Percentiles rank a stretch among this genome's conserved stretches.
Evolutionary conservation across 495 filamentous ascomycete genomes (phyloP).

Genomic region (Halenospora varia): DNA sequence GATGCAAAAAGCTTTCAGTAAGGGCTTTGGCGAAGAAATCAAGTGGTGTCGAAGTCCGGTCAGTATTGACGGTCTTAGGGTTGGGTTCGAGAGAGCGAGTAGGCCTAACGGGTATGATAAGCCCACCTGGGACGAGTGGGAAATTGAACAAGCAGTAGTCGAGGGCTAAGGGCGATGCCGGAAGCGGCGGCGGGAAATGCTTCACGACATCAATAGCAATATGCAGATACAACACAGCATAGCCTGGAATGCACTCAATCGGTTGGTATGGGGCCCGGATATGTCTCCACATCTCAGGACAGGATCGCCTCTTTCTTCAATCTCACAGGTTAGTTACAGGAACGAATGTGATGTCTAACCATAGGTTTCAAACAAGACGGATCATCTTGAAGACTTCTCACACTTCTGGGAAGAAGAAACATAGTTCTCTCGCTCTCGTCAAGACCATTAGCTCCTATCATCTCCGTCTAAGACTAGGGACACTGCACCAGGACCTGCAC

Average conservation of each 20-base stretch:
- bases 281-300: not conserved
- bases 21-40: conserved; percentile 42
- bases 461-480: not conserved
- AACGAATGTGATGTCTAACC: not conserved
- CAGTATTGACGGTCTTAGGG: conserved; percentile 42
- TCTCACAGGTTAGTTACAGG: not conserved
- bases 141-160: conserved; percentile 18
- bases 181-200: not conserved
- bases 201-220: conserved; percentile 5
- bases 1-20: conserved; percentile 44
- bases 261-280: not conserved
- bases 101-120: conserved; percentile 56
- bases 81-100: conserved; percentile 49
- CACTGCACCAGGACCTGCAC: not conserved
- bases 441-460: not conserved
- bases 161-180: conserved; percentile 16
- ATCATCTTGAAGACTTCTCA: not conserved
- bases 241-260: not conserved
- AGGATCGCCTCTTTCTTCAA: not conserved
- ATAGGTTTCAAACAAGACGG: not conserved
- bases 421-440: not conserved
- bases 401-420: not conserved
- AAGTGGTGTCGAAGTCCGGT: conserved; percentile 50
- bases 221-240: conserved; percentile 5
- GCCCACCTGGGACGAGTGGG: conserved; percentile 42